A percentile compares a stretch with the other conserved stretches of the same genome.
phyloP scores from a whole-genome alignment of 176 grass and related monocot species.

The Areca catechu region DNA sequence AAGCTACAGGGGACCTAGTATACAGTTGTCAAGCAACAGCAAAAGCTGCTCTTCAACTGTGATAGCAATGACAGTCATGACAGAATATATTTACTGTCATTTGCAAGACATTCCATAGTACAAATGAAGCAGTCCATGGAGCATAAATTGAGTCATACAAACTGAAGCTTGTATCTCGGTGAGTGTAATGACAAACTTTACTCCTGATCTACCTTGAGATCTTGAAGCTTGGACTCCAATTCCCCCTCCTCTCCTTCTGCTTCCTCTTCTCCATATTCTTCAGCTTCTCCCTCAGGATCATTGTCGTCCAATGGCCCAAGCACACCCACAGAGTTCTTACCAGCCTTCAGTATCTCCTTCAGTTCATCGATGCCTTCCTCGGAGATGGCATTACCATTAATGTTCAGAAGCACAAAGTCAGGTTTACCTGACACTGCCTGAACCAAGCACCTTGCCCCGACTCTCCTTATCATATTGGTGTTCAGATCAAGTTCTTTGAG shows the following conservation, averaged over 20 bases:
- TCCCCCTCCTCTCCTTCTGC: background rate
- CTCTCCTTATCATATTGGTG: constrained; percentile 65
- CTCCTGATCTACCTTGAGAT: background rate
- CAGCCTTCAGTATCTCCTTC: background rate
- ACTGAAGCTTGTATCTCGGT: no score
- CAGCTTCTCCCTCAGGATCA: constrained; percentile 7
- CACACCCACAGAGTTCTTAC: background rate
- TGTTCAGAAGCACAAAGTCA: constrained; percentile 55
- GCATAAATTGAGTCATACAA: no score
- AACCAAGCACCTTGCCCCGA: constrained; percentile 68
- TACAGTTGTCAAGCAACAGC: no score
- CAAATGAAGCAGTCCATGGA: no score
- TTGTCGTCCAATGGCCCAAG: constrained; percentile 38
- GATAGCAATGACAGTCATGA: no score
- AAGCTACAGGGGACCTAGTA: no score
- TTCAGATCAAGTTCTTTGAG: constrained; percentile 73
- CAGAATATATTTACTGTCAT: no score
- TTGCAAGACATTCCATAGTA: no score
- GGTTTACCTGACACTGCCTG: constrained; percentile 42
- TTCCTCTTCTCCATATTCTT: background rate
- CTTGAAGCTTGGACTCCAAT: background rate
- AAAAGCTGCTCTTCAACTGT: no score
- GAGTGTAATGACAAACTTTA: no score
- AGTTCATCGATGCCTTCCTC: constrained; percentile 75
- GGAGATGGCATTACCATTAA: constrained; percentile 57